Base-by-base conservation (phyloP, 2,329 filamentous ascomycete genomes). In the Colletotrichum aenigma region DNA sequence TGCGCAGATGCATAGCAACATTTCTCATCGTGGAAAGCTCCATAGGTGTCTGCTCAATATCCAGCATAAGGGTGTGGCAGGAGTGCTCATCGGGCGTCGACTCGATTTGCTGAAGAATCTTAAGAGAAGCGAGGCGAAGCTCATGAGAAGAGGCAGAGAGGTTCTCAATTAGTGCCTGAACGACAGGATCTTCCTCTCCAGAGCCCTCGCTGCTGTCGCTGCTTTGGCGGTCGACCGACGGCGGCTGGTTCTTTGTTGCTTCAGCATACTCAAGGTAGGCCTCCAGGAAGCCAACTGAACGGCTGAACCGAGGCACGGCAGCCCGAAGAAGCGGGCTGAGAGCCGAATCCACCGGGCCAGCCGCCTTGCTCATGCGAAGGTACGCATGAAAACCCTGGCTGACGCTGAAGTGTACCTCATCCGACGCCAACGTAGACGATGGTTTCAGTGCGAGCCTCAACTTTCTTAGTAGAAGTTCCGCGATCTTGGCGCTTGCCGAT, bases 1-100 rank as follows among this genome's bases (percentile, higher is more conserved):
- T 96, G 62, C 96, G 94, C 70, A 98, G 90, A 77, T 96, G 93
- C 91, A 98, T 97, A 3, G 95, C 93, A 38, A 98, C 91, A 21
- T 92, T 91, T 71, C 97, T 91, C 66, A 92, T 91, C 66, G 94
- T 95, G 72, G 96, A 91, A 6, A 98, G 88, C 62, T 91, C 91
- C n/a, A 98, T 85, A 0, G 95, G 93, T 7, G 93, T 95, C 77
- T 95, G 91, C 83, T 98, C 96, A 18, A 96, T 92, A 77, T 95
- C 90, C 18, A 96, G 89, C 85, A 98, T 96, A 8, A 92, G 89
- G 8, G 87, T 86, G 28, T 94, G 84, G 8, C 88, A 86, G 34
- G 91, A 82, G 61, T 88, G 85, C 75, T 89, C 87, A 69, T 89
- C 88, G 48, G 82, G 85, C 70, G 85, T 88, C 78, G 68, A 84